Evolutionary conservation across 73 alveolate genomes (phyloP).

Genomic region (Tetrahymena elliotti): DNA sequence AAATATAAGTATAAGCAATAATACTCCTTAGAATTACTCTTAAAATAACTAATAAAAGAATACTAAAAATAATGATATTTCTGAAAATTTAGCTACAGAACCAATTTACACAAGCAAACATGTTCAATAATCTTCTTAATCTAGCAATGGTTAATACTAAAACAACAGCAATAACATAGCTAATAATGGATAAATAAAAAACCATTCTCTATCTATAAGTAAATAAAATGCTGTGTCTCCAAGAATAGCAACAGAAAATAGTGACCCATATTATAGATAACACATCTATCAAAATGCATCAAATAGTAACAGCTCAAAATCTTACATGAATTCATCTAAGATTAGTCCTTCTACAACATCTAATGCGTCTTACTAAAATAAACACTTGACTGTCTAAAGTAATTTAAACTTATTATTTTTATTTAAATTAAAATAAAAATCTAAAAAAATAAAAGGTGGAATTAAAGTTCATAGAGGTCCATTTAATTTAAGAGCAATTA

Average conservation of each 20-base stretch:
- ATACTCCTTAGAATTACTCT: not conserved
- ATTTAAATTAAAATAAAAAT: not conserved
- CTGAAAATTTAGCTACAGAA: not conserved
- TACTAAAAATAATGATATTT: not conserved
- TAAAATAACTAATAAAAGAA: not conserved
- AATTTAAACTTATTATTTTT: not conserved
- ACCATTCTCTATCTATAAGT: not conserved
- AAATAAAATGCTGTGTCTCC: not conserved
- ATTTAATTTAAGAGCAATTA: conserved; percentile 13
- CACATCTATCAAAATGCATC: not conserved
- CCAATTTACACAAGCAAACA: not conserved
- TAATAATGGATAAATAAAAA: not conserved
- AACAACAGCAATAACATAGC: not conserved
- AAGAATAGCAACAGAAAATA: not conserved
- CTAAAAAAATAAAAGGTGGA: not conserved
- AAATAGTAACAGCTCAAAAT: not conserved
- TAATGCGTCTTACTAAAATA: not conserved
- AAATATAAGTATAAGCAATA: not conserved
- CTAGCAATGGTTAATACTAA: not conserved
- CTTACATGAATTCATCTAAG: not conserved
- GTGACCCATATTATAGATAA: not conserved
- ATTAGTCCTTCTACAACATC: not conserved
- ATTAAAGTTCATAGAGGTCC: conserved; percentile 32
- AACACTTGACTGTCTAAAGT: not conserved
- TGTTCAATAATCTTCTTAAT: not conserved